A percentile compares a stretch with the other conserved stretches of the same genome.
Conservation (phyloP, 2,329 filamentous ascomycete genomes). For the Emmonsiellopsis sp. region DNA sequence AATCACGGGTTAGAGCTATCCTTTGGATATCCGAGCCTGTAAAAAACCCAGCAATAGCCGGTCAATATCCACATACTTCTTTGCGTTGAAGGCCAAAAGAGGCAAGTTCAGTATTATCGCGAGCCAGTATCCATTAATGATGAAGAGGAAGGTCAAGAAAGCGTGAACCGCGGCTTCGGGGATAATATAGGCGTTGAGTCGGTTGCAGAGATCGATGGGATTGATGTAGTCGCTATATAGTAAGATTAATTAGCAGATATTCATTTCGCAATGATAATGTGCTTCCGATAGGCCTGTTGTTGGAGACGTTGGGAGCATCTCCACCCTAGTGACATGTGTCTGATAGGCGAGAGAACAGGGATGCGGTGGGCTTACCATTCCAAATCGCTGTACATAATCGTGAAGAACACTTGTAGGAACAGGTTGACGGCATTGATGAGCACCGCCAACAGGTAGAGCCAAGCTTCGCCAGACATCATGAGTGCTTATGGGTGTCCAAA, state of each 20-base stretch:
- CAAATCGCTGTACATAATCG: conserved; percentile 99
- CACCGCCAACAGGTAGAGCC: conserved; percentile 95
- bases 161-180: conserved; percentile 96
- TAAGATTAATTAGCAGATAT: neutral
- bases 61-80: conserved; percentile 66
- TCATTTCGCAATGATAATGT: neutral
- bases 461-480: conserved; percentile 93
- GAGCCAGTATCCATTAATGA: conserved; percentile 98
- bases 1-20: neutral
- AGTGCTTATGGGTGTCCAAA: conserved; percentile 1
- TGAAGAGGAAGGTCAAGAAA: conserved; percentile 88
- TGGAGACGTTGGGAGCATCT: neutral
- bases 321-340: neutral
- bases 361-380: conserved; percentile 71
- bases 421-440: conserved; percentile 99
- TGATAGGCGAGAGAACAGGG: neutral
- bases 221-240: conserved; percentile 89
- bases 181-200: conserved; percentile 98
- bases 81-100: conserved; percentile 84
- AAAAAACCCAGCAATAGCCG: neutral
- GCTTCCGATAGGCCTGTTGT: neutral
- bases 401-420: conserved; percentile 99
- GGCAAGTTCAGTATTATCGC: conserved; percentile 87
- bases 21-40: neutral
- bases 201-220: conserved; percentile 99